Conservation (phyloP, 225 moss, liverwort and hornwort species). For the Asterella californica region DNA sequence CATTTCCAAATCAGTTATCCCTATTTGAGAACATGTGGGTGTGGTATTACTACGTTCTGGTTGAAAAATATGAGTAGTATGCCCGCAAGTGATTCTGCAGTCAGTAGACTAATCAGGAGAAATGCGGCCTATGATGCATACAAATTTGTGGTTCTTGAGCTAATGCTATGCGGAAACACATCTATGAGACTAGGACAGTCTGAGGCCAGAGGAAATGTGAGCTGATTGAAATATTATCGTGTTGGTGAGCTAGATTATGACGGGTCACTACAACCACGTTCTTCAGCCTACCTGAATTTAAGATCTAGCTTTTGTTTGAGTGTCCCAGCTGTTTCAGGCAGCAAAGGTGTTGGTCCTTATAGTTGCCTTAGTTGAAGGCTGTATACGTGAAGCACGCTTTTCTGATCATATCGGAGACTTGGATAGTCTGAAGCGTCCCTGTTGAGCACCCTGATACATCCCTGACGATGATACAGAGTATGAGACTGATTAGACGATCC, state of each 20-base stretch:
- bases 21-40: slow-evolving; percentile 35
- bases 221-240: neutral
- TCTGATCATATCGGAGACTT: neutral
- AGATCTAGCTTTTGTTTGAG: neutral
- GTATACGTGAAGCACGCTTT: too few species aligned
- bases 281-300: neutral
- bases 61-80: neutral
- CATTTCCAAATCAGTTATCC: slow-evolving; percentile 45
- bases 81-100: too few species aligned
- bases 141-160: neutral
- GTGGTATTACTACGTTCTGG: slow-evolving; percentile 47
- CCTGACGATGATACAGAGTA: too few species aligned
- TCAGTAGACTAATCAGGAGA: neutral
- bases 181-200: slow-evolving; percentile 33
- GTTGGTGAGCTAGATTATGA: too few species aligned
- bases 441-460: too few species aligned
- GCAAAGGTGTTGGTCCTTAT: too few species aligned
- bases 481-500: slow-evolving; percentile 8
- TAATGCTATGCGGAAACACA: slow-evolving; percentile 26
- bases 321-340: neutral
- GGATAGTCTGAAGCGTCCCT: neutral
- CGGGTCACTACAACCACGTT: too few species aligned
- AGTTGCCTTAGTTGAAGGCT: too few species aligned
- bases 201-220: slow-evolving; percentile 19
- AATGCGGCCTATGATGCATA: neutral